Evolutionary conservation across 2,329 filamentous ascomycete genomes (phyloP).

Genomic region (Monosporascus sp.): DNA sequence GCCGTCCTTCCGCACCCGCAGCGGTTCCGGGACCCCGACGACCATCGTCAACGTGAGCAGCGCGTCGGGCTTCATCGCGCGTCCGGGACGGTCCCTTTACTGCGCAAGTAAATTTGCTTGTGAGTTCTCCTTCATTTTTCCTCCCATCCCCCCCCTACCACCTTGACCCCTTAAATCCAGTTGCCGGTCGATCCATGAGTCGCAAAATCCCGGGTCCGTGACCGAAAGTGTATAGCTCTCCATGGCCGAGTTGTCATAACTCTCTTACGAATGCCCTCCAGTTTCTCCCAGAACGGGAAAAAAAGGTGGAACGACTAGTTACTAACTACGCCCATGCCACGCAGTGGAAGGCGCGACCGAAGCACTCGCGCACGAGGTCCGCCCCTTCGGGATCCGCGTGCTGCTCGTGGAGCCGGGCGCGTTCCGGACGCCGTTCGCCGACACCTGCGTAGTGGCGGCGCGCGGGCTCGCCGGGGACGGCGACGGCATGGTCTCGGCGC

Average conservation of each 20-base stretch:
- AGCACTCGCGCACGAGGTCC: conserved; percentile 7
- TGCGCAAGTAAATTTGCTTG: conserved; percentile 8
- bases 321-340: too few species aligned
- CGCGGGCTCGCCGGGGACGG: neutral
- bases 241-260: too few species aligned
- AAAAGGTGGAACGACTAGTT: too few species aligned
- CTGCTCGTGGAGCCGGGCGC: conserved; percentile 9
- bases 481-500: neutral
- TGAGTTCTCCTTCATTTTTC: too few species aligned
- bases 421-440: conserved; percentile 8
- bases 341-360: conserved; percentile 7
- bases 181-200: too few species aligned
- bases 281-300: too few species aligned
- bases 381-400: conserved; percentile 7
- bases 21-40: neutral
- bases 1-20: conserved; percentile 3
- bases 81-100: conserved; percentile 7
- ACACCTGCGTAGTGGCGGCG: neutral
- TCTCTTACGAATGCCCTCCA: too few species aligned
- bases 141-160: too few species aligned
- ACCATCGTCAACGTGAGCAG: neutral
- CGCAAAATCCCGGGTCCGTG: too few species aligned
- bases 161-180: too few species aligned
- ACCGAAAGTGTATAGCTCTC: too few species aligned
- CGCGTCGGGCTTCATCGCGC: conserved; percentile 3